Conservation (phyloP, 495 filamentous ascomycete genomes). For the Hypoxylon intermedium region DNA sequence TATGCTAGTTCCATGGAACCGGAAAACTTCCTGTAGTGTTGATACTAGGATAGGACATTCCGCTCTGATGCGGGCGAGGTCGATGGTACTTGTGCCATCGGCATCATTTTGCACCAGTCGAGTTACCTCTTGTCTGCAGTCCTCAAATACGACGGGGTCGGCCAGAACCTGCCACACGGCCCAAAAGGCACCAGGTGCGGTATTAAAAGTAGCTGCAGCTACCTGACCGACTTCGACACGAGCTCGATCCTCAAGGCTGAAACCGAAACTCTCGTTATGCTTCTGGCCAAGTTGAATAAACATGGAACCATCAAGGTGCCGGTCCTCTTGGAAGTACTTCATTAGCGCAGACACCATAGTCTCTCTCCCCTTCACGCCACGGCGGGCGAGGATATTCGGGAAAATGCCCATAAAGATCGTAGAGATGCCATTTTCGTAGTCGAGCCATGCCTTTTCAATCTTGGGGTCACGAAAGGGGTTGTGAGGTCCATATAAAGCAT, state of each 20-base stretch:
- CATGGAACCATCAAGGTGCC: neutral
- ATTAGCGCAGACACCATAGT: neutral
- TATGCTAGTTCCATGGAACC: neutral
- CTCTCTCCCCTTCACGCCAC: neutral
- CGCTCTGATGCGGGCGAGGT: neutral
- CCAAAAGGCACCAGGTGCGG: neutral
- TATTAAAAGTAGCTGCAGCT: neutral
- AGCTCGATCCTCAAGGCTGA: neutral
- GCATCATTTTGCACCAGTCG: constrained; percentile 8
- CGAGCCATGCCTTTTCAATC: neutral
- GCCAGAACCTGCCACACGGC: neutral
- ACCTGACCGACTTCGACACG: neutral
- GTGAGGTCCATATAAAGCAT: neutral
- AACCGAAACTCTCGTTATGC: neutral
- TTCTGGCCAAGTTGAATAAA: neutral
- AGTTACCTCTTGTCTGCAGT: constrained; percentile 23
- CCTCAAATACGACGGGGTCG: constrained; percentile 13
- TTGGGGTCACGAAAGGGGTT: neutral
- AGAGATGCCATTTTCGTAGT: neutral
- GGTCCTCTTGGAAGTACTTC: neutral
- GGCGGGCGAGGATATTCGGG: neutral
- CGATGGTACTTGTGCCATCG: neutral
- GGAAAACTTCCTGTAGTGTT: neutral
- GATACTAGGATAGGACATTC: neutral
- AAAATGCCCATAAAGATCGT: neutral